A percentile compares a stretch with the other conserved stretches of the same genome.
These are phyloP conservation scores for Mucor velutinosus DNA, from an alignment of 371 early-diverging fungal species.

Conservation along the genomic window DNA sequence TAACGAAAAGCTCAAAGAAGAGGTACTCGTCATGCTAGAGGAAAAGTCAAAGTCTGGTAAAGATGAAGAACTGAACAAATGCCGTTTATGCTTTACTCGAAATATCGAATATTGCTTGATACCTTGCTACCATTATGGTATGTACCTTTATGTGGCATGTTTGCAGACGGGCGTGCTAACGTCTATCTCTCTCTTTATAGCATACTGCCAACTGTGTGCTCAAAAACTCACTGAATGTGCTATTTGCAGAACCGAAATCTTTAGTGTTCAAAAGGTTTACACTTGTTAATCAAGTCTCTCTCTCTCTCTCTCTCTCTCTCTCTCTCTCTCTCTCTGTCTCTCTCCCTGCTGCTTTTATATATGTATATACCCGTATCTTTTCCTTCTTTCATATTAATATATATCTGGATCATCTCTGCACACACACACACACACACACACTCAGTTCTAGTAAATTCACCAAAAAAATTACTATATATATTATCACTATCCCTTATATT, in stretches of 20 bases:
- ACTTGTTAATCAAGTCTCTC: not conserved
- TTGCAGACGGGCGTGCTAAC: not conserved
- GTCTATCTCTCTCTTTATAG: slow-evolving; percentile 15
- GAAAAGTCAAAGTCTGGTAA: not conserved
- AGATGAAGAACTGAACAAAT: slow-evolving; percentile 27
- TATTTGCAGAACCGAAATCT: slow-evolving; percentile 33
- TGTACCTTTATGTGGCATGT: not conserved
- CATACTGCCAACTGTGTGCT: slow-evolving; percentile 42
- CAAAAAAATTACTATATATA: not conserved
- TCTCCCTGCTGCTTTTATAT: too few species aligned
- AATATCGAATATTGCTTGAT: slow-evolving; percentile 32
- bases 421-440: not conserved
- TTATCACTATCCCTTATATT: not conserved
- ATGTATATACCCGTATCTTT: not conserved
- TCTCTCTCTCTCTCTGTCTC: too few species aligned
- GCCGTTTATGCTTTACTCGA: slow-evolving; percentile 39
- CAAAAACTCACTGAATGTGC: slow-evolving; percentile 40
- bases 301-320: too few species aligned
- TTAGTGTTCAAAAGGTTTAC: slow-evolving; percentile 32
- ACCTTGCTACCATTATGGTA: slow-evolving; percentile 50
- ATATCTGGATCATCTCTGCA: not conserved
- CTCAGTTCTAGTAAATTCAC: not conserved
- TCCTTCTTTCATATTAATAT: not conserved
- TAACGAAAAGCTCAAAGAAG: slow-evolving; percentile 14
- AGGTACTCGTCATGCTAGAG: not conserved